Evolutionary conservation across 495 filamentous ascomycete genomes (phyloP).

Genomic region (Cercophora newfieldiana): DNA sequence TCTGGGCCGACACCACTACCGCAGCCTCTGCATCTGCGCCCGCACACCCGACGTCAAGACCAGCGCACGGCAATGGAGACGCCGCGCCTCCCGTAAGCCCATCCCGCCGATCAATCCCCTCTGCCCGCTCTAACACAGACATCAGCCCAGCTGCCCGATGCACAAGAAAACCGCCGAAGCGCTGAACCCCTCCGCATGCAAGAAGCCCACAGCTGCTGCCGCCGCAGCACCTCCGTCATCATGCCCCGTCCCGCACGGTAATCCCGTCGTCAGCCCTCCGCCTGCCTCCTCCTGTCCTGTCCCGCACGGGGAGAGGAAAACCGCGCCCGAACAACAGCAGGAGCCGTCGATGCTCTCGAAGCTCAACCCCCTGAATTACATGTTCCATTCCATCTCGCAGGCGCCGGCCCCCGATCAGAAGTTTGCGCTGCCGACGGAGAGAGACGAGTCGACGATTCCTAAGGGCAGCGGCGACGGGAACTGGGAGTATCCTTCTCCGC

Average conservation of each 20-base stretch:
- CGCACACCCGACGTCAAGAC: slow-evolving; percentile 15
- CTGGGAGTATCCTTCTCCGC: slow-evolving; percentile 97
- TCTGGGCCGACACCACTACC: slow-evolving; percentile 79
- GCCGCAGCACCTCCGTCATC: slow-evolving; percentile 12
- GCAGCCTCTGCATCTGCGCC: slow-evolving; percentile 38
- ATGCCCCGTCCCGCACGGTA: slow-evolving; percentile 53
- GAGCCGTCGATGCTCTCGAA: slow-evolving; percentile 60
- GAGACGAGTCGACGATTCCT: slow-evolving; percentile 84
- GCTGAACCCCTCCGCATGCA: slow-evolving; percentile 36
- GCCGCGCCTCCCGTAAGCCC: slow-evolving; percentile 68
- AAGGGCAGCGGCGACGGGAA: slow-evolving; percentile 71
- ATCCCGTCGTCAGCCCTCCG: slow-evolving; percentile 32
- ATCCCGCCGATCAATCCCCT: background rate
- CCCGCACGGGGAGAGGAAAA: slow-evolving; percentile 40
- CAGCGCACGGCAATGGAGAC: slow-evolving; percentile 36
- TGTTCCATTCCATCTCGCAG: slow-evolving; percentile 86
- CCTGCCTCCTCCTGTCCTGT: slow-evolving; percentile 56
- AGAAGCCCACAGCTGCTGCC: slow-evolving; percentile 11
- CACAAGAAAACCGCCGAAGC: slow-evolving; percentile 61
- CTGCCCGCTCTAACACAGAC: slow-evolving; percentile 29
- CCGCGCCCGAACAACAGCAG: slow-evolving; percentile 5
- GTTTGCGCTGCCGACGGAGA: slow-evolving; percentile 67
- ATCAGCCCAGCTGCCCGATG: slow-evolving; percentile 90
- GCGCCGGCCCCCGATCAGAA: slow-evolving; percentile 70
- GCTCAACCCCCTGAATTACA: slow-evolving; percentile 93